phyloP scores from a whole-genome alignment of 441 rosid genomes.

The Euphorbia schlechtendalii region DNA sequence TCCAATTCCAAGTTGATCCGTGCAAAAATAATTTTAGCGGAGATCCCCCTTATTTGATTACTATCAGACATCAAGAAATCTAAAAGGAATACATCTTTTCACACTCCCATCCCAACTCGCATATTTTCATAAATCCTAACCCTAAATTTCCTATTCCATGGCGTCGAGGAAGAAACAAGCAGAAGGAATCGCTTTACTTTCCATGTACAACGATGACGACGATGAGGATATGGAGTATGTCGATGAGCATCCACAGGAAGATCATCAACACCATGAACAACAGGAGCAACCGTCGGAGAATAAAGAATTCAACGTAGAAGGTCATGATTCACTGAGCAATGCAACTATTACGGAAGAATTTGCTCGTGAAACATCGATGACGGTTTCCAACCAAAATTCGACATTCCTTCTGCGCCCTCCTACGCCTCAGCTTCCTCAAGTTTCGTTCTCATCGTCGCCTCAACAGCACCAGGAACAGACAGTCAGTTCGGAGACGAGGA shows the following conservation, averaged over 20 bases:
- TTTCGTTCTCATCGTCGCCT: conserved; percentile 21
- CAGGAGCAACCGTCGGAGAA: conserved; percentile 21
- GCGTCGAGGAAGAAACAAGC: conserved; percentile 63
- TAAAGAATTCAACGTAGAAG: conserved; percentile 30
- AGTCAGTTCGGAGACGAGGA: conserved; percentile 21
- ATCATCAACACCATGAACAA: conserved; percentile 7
- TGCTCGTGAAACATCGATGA: conserved; percentile 8
- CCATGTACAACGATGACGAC: conserved; percentile 89
- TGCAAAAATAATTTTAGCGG: neutral
- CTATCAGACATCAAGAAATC: neutral
- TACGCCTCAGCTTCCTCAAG: conserved; percentile 21
- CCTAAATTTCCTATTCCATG: conserved; percentile 33
- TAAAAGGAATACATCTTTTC: neutral
- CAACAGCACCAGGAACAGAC: conserved; percentile 9
- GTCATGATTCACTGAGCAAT: conserved; percentile 27
- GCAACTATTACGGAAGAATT: conserved; percentile 18
- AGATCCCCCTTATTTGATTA: neutral
- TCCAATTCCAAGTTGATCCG: neutral
- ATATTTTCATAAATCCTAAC: conserved; percentile 11
- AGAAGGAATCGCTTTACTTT: conserved; percentile 84
- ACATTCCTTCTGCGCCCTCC: conserved; percentile 13
- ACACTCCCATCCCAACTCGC: neutral
- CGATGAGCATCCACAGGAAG: conserved; percentile 28
- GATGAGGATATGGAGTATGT: conserved; percentile 90
- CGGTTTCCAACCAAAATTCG: conserved; percentile 18